Evolutionary conservation across 371 early-diverging fungal genomes (phyloP).

Genomic region (Coemansia sp.): DNA sequence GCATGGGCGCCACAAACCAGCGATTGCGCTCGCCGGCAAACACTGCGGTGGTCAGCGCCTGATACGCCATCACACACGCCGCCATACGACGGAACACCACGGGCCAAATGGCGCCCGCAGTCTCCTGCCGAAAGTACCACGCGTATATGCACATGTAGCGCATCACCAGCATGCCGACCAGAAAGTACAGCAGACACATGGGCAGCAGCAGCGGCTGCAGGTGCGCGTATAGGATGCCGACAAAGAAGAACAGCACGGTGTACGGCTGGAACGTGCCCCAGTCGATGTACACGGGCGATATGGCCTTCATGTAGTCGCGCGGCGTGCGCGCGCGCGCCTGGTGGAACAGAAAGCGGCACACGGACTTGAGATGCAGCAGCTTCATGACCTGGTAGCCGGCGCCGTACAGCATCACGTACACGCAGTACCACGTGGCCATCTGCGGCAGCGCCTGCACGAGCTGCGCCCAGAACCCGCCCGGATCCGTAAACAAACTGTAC

Average conservation of each 20-base stretch:
- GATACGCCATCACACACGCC: constrained; percentile 76
- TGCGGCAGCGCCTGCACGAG: constrained; percentile 62
- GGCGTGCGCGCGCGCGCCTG: constrained; percentile 61
- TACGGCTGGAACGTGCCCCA: constrained; percentile 65
- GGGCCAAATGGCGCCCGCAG: constrained; percentile 71
- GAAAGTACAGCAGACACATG: constrained; percentile 74
- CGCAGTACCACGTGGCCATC: constrained; percentile 79
- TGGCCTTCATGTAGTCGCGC: constrained; percentile 59
- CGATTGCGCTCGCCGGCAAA: constrained; percentile 56
- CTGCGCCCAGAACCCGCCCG: constrained; percentile 63
- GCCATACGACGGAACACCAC: constrained; percentile 72
- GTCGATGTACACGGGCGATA: constrained; percentile 60
- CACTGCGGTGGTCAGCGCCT: constrained; percentile 76
- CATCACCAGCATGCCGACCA: constrained; percentile 67
- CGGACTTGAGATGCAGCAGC: constrained; percentile 64
- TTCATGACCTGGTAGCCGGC: constrained; percentile 67
- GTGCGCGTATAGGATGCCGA: constrained; percentile 78
- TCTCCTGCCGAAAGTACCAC: constrained; percentile 82
- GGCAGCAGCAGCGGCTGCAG: constrained; percentile 81
- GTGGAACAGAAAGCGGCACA: constrained; percentile 51
- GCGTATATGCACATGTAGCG: constrained; percentile 78
- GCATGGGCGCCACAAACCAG: constrained; percentile 49
- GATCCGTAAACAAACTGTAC: constrained; percentile 67
- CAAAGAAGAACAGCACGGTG: constrained; percentile 74
- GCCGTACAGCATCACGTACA: constrained; percentile 69